A percentile compares a stretch with the other conserved stretches of the same genome.
phyloP scores from a whole-genome alignment of 2,329 filamentous ascomycete genomes.

The Penicillium thymicola region DNA sequence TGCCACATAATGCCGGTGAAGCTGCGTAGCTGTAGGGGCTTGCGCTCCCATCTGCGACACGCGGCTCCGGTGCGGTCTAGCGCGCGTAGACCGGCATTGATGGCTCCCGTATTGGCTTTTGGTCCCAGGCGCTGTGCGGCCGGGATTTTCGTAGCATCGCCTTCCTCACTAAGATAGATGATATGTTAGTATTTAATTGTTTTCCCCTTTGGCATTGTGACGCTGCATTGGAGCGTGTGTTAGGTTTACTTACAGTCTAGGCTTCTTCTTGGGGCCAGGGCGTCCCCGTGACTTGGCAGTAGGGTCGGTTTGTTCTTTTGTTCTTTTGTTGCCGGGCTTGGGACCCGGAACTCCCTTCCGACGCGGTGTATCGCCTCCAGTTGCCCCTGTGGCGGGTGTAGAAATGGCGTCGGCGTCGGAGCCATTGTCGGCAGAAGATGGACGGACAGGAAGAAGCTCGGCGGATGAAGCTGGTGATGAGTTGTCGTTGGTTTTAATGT shows the following conservation, averaged over 20 bases:
- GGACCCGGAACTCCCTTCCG: conserved; percentile 73
- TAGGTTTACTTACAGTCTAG: conserved; percentile 71
- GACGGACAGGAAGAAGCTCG: conserved; percentile 33
- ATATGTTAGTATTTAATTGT: neutral
- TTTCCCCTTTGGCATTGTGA: neutral
- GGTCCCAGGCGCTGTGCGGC: conserved; percentile 78
- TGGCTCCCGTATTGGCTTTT: conserved; percentile 94
- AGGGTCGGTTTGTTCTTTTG: conserved; percentile 40
- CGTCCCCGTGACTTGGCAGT: conserved; percentile 67
- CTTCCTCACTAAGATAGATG: conserved; percentile 46
- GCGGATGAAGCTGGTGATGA: conserved; percentile 39
- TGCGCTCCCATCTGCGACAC: conserved; percentile 86
- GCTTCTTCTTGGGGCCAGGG: conserved; percentile 95
- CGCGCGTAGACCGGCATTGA: conserved; percentile 92
- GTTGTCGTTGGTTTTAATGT: conserved; percentile 29
- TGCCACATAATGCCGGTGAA: conserved; percentile 87
- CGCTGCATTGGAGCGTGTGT: neutral
- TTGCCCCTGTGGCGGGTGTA: conserved; percentile 40
- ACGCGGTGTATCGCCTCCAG: conserved; percentile 54
- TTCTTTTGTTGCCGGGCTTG: conserved; percentile 62
- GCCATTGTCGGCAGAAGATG: conserved; percentile 41
- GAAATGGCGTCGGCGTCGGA: conserved; percentile 40
- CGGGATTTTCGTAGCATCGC: conserved; percentile 40
- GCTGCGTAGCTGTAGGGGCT: conserved; percentile 79
- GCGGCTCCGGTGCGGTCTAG: conserved; percentile 90